Conservation (phyloP, 192 early-diverging fungal genomes). For the Coemansia sp. region DNA sequence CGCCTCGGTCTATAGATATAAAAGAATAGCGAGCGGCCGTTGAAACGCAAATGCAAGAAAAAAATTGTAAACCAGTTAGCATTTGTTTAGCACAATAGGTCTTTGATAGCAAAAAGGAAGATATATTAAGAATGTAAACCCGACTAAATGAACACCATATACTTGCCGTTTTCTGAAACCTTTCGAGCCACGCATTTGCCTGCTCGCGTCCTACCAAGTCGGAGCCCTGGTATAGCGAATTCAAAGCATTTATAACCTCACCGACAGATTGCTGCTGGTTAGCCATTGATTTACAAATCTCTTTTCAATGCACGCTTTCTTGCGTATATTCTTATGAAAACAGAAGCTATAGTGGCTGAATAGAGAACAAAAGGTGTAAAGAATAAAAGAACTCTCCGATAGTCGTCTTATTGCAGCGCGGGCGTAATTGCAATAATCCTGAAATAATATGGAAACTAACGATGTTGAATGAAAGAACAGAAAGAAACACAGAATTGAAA, state of each 20-base stretch:
- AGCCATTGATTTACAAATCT: constrained; percentile 16
- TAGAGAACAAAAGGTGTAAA: background rate
- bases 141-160: background rate
- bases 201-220: constrained; percentile 36
- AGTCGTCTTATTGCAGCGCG: background rate
- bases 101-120: background rate
- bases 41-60: background rate
- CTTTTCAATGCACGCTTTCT: background rate
- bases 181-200: constrained; percentile 79
- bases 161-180: constrained; percentile 85
- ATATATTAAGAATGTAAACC: background rate
- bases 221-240: constrained; percentile 47
- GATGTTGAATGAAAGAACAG: background rate
- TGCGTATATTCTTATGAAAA: background rate
- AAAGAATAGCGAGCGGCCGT: background rate
- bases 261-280: constrained; percentile 15
- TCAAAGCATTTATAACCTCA: constrained; percentile 47
- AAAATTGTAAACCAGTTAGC: background rate
- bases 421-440: background rate
- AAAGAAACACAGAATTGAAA: background rate
- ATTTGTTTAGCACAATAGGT: background rate
- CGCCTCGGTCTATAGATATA: constrained; percentile 64
- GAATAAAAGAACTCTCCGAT: constrained; percentile 1
- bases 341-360: background rate
- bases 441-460: background rate